These are phyloP conservation scores for Parietaria judaica DNA, from an alignment of 306 rosid genomes.

Conservation along the genomic window DNA sequence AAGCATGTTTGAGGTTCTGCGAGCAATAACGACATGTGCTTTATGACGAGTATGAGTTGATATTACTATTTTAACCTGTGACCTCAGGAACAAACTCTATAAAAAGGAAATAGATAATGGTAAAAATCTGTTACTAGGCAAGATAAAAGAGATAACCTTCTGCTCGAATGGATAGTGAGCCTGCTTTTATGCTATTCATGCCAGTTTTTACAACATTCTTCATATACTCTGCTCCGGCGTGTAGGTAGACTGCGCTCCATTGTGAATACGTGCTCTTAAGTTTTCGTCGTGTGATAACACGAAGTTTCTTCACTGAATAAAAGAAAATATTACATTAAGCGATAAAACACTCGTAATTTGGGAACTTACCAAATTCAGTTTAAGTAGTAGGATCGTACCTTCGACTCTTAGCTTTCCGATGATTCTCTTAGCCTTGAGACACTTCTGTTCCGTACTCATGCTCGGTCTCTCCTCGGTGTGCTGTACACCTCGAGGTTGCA, in stretches of 20 bases:
- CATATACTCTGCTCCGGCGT: constrained; percentile 69
- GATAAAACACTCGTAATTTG: background rate
- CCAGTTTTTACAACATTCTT: constrained; percentile 66
- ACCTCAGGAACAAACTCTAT: background rate
- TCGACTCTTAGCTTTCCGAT: constrained; percentile 90
- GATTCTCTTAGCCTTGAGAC: constrained; percentile 56
- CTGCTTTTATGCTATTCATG: constrained; percentile 54
- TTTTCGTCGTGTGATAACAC: constrained; percentile 70
- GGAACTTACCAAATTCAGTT: background rate
- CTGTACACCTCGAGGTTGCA: constrained; percentile 62
- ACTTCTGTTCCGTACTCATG: constrained; percentile 52
- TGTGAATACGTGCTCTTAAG: constrained; percentile 66
- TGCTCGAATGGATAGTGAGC: constrained; percentile 35
- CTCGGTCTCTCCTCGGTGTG: constrained; percentile 41
- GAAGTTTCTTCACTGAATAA: constrained; percentile 65
- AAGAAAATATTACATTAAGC: constrained; percentile 1
- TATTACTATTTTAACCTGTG: background rate
- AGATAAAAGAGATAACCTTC: constrained; percentile 55
- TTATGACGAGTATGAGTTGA: background rate
- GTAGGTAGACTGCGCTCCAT: constrained; percentile 65
- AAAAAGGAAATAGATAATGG: background rate
- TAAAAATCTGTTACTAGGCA: background rate
- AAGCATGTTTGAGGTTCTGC: constrained; percentile 73
- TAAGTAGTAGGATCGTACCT: constrained; percentile 37
- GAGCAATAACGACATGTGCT: constrained; percentile 6